Base-by-base conservation (phyloP, 768 basidiomycete species). In the Trametes villosa region DNA sequence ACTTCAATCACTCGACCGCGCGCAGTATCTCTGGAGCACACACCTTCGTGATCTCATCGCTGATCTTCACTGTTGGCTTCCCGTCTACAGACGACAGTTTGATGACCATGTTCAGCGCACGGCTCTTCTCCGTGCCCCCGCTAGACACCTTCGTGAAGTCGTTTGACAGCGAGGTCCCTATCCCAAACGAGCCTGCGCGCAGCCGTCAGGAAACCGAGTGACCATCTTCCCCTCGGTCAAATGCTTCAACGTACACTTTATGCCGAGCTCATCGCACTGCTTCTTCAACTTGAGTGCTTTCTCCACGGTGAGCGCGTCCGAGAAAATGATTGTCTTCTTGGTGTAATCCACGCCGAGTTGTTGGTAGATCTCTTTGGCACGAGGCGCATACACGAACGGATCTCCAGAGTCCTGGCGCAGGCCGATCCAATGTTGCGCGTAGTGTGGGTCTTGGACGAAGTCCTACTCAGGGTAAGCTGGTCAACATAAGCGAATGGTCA, bases 401-500 rank as follows among this genome's bases (percentile, higher is more conserved):
- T 96, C 88, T 4, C 97, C 97, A 1, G 92, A 95, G 72, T 99
- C 97, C 70, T 99, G 97, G 20, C 96, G 85, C 13, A 99, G 78
- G 0, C 89, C 89, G 6, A 79, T 76, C 96, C 96, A 98, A 41
- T 83, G 81, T 11, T 75, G 70, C 0, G 89, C 92, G 2, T 86
- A 83, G 33, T 78, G 83, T 1, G 82, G 81, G 65, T 89, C 78
- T 53, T 72, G 66, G 2, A 71, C 61, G 42, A 91, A 86, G 65
- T 89, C 88, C 88, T 90, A n/a, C n/a, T 61, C 9, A 24, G 7
- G 27, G n/a, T 13, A n/a, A 42, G 46, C 6, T 22, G 12, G 7
- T 29, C 26, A 34, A n/a, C 12, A 22, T n/a, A 27, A 15, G 40
- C 2, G 13, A 22, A n/a, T n/a, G 33, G 17, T 9, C 20, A 29